Evolutionary conservation across 2,329 filamentous ascomycete species (phyloP).

Genomic region (Epichloe bromicola): DNA sequence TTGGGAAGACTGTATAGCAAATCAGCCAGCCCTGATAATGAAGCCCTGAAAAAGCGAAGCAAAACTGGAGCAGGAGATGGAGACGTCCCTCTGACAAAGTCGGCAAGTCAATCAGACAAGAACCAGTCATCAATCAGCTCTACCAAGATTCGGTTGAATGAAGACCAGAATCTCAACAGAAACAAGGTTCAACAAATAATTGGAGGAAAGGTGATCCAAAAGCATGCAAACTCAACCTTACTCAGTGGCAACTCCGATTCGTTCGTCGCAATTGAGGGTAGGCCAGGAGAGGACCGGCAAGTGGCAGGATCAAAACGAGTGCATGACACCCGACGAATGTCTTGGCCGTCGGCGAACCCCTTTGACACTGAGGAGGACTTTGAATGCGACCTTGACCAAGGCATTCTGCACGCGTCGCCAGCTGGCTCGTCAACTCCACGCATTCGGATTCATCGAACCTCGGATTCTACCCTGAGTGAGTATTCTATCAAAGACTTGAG

Average conservation of each 20-base stretch:
- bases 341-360: slow-evolving; percentile 7
- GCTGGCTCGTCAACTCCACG: slow-evolving; percentile 27
- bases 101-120: background rate
- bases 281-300: background rate
- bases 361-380: slow-evolving; percentile 27
- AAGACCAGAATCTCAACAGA: slow-evolving; percentile 21
- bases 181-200: slow-evolving; percentile 18
- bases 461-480: background rate
- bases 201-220: background rate
- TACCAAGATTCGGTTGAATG: slow-evolving; percentile 21
- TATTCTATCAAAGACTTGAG: background rate
- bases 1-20: slow-evolving; percentile 21
- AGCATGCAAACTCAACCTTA: background rate
- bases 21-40: slow-evolving; percentile 11
- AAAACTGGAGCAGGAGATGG: background rate
- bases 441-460: slow-evolving; percentile 7
- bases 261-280: background rate
- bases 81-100: background rate
- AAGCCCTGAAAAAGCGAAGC: background rate
- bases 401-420: slow-evolving; percentile 23
- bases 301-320: background rate
- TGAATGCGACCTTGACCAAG: slow-evolving; percentile 24
- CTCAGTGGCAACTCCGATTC: background rate
- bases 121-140: slow-evolving; percentile 16
- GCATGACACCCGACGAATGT: background rate